Evolutionary conservation across 2,329 filamentous ascomycete genomes (phyloP), one percentile per base, ranked within the genome.

Genomic region (Diaporthe sp.): DNA sequence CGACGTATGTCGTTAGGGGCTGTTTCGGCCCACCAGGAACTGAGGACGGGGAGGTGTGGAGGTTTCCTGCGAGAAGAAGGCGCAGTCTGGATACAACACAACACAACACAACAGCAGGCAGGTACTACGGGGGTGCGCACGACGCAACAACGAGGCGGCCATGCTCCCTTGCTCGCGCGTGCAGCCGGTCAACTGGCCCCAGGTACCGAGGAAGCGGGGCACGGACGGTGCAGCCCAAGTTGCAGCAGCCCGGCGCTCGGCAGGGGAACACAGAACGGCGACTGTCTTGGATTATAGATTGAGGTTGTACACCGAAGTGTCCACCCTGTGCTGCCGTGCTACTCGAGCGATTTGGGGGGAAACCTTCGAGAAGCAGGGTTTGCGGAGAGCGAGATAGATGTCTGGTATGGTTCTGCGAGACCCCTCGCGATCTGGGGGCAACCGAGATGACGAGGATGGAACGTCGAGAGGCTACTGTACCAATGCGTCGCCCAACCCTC

Each of bases 221-320:
- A 70, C 65, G 65, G 65, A 70, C 49, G 3, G 34, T 55, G 49
- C 65, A 55, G 49, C 49, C 46, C 49, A 68, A 68, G 42, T 28
- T 70, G 65, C 65, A 53, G 62, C 28, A 31, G 65, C 65, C 51
- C 65, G 49, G 49, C n/a, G 65, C 65, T 70, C 65, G 65, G 65
- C 46, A 70, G 65, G 65, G 72, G 53, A 49, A 71, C 67, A 75
- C 73, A 75, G 61, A 72, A 71, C 73, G 73, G 73, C 73, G 68
- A 75, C 39, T 72, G 73, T 75, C 68, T 72, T 62, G 68, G 49
- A 76, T 71, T 67, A 74, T 67, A 60, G 53, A 72, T 76, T 76
- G 67, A 73, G 42, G 75, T 76, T 76, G 71, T 72, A 76, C 75
- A 76, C 75, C 75, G 75, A 76, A 19, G 55, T 62, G 72, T 58